Evolutionary conservation across 176 grass and related monocot genomes (phyloP).

Genomic region (Olyra latifolia): DNA sequence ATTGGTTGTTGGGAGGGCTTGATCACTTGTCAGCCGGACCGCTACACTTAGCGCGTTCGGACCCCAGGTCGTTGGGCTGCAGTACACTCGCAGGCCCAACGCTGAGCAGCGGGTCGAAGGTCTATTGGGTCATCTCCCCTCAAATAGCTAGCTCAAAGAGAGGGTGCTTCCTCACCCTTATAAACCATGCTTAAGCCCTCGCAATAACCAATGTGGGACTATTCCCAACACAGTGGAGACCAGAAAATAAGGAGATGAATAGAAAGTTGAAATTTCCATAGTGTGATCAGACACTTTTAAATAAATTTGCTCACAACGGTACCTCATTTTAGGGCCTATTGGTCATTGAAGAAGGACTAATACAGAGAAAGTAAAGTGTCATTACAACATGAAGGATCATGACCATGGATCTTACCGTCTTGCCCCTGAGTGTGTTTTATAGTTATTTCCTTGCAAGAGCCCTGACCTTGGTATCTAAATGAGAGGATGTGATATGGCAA

Average conservation of each 20-base stretch:
- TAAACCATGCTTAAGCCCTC: too few species aligned
- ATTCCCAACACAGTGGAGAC: too few species aligned
- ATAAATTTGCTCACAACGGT: neutral
- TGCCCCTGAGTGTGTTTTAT: slow-evolving; percentile 17
- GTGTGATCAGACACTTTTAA: neutral
- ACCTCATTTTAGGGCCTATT: neutral
- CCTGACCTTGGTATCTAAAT: slow-evolving; percentile 77
- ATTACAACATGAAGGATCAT: neutral
- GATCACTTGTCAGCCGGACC: too few species aligned
- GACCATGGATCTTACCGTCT: neutral
- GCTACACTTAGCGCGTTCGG: too few species aligned
- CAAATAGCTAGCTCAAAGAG: too few species aligned
- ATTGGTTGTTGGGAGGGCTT: too few species aligned
- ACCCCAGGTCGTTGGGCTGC: too few species aligned
- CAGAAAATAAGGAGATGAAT: neutral
- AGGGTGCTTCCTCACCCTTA: too few species aligned
- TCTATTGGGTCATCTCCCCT: too few species aligned
- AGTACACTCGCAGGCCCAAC: too few species aligned
- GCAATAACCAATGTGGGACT: too few species aligned
- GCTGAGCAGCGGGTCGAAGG: too few species aligned
- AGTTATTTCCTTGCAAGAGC: slow-evolving; percentile 84
- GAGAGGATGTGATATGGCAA: slow-evolving; percentile 77
- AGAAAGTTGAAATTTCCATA: neutral
- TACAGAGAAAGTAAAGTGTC: neutral
- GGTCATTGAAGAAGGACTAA: neutral